These are phyloP conservation scores for Colletotrichum sp. DNA, from an alignment of 2,329 filamentous ascomycete genomes.

Conservation along the genomic window DNA sequence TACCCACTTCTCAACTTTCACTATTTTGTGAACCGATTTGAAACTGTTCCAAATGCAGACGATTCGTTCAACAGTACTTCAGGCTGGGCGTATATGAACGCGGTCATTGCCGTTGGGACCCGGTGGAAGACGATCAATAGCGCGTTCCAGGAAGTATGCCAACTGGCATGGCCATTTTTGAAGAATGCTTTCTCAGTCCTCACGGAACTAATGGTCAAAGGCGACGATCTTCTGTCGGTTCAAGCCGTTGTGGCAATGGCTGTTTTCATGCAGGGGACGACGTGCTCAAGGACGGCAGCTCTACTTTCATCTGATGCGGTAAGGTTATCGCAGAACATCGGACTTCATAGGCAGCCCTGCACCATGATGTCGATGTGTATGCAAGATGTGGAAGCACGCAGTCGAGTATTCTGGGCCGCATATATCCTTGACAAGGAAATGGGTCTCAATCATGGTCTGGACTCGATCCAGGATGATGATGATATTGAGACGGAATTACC, in stretches of 20 bases:
- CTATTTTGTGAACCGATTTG: conserved; percentile 3
- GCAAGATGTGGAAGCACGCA: conserved; percentile 4
- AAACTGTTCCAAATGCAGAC: neutral
- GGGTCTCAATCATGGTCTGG: conserved; percentile 9
- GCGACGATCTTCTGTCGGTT: conserved; percentile 4
- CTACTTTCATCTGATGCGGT: conserved; percentile 2
- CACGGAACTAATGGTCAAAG: conserved; percentile 6
- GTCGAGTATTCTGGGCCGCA: conserved; percentile 18
- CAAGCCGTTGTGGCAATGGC: conserved; percentile 17
- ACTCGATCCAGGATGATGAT: conserved; percentile 9
- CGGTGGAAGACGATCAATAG: conserved; percentile 12
- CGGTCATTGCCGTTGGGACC: conserved; percentile 1
- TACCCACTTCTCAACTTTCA: conserved; percentile 17
- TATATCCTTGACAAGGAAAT: conserved; percentile 19
- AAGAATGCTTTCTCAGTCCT: conserved; percentile 16
- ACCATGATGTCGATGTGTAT: conserved; percentile 9
- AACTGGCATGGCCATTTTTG: conserved; percentile 16
- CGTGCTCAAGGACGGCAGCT: conserved; percentile 1
- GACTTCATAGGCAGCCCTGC: conserved; percentile 10
- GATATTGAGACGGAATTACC: conserved; percentile 15
- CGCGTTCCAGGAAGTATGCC: conserved; percentile 6
- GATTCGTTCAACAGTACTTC: conserved; percentile 11
- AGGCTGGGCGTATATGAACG: conserved; percentile 18
- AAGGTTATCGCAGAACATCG: conserved; percentile 8
- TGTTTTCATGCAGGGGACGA: conserved; percentile 15